phyloP scores from a whole-genome alignment of 306 rosid species.

The Senna tora region DNA sequence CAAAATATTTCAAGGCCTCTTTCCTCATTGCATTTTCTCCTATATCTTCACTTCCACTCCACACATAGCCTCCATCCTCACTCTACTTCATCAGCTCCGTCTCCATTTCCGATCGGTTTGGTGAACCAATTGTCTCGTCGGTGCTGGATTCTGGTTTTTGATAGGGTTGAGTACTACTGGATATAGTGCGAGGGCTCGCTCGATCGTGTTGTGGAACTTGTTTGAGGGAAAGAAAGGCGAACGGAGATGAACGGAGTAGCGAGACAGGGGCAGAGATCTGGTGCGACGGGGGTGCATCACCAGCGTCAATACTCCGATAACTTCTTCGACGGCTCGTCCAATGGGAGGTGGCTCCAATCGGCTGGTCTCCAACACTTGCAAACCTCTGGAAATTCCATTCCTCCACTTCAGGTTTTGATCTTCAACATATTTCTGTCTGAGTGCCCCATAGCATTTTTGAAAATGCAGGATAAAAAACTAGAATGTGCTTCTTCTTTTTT shows the following conservation, averaged over 20 bases:
- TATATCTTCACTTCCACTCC: constrained; percentile 56
- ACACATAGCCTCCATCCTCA: constrained; percentile 37
- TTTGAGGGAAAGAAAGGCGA: no score
- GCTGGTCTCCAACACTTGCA: constrained; percentile 95
- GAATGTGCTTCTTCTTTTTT: no score
- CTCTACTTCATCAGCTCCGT: no score
- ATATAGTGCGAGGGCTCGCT: not conserved
- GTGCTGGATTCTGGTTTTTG: not conserved
- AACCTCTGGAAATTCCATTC: constrained; percentile 59
- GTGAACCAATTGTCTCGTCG: not conserved
- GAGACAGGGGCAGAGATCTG: no score
- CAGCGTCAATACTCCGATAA: no score
- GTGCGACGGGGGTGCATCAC: no score
- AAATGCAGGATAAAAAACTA: no score
- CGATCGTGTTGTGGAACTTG: no score
- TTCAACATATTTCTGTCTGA: constrained; percentile 1
- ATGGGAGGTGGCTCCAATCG: constrained; percentile 87
- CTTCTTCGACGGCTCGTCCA: constrained; percentile 58
- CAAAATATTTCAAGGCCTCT: constrained; percentile 51
- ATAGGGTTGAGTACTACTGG: no score
- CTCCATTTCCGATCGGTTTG: constrained; percentile 41
- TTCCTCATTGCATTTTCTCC: constrained; percentile 29
- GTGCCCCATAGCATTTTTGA: no score
- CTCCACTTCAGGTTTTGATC: constrained; percentile 69
- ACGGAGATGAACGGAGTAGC: constrained; percentile 80